Evolutionary conservation across 208 protist species (phyloP), one percentile per base, ranked within the genome.

Genomic region (Phytomonas sp.): DNA sequence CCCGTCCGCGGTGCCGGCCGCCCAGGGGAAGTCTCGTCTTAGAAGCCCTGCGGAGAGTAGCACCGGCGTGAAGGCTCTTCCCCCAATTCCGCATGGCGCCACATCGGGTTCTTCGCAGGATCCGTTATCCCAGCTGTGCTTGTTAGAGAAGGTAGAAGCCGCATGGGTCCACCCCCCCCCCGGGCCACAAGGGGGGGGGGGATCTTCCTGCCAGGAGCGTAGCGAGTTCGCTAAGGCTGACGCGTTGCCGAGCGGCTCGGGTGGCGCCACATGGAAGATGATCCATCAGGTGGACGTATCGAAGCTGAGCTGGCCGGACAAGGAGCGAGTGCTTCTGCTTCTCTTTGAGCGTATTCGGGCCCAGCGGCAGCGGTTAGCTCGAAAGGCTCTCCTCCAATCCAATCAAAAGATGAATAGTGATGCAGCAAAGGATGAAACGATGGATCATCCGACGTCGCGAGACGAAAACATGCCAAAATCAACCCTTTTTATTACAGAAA

Each of bases 291-390:
- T 94, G 26, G 87, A 97, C 32, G 87, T 97, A n/a, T 70, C 72
- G 3, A 72, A 89, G 26, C 71, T 97, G 15, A 79, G 76, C 40
- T 97, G 93, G 93, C 71, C 62, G 1, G 91, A 97, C 31, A 97
- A 96, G 81, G 93, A 97, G 77, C 85, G 91, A 0, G 91, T 97
- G 0, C 68, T 97, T 23, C 83, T 83, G 46, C 66, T 83, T 26
- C 83, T 97, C 1, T 95, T 96, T 62, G 87, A 91, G 70, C 79
- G 81, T 6, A 76, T 96, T 0, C 83, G 86, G 29, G 72, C 74
- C 20, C 76, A 85, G 65, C 66, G 68, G 17, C 75, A 61, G 17
- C 74, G 62, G 46, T 26, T 56, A 56, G 46, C 46, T 6, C 46
- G 20, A 26, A 56, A 56, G 29, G 23, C 30, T 3, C 36, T 62